Evolutionary conservation across 768 basidiomycete species (phyloP), one percentile per base, ranked within the genome.

Genomic region (Psilocybe subaeruginosa): DNA sequence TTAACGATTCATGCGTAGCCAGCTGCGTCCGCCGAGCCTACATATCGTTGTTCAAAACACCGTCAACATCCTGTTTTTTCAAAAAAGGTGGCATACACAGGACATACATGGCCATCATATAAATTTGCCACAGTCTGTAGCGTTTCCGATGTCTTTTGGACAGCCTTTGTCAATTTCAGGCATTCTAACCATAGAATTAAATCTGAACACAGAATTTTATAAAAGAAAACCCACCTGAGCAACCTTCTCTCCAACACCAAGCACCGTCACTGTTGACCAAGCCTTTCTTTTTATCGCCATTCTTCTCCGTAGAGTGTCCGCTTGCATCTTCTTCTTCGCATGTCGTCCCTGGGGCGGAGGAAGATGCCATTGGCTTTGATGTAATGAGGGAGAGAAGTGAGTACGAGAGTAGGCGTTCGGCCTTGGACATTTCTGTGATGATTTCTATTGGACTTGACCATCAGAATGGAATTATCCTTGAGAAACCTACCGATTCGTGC

Each of bases 161-260:
- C 77, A 0, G 87, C 90, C 67, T 90, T 93, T 1, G 90, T 92
- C 52, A 93, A 75, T 57, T 82, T 82, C n/a, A 94, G 74, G 70
- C 93, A 95, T 39, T 87, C 92, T 91, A 16, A 23, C 14, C 19
- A 14, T 43, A n/a, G 30, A 51, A 19, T 16, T 3, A 6, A 55
- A 37, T 33, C 8, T 14, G 30, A 48, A 47, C 17, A 47, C 16
- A 43, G 14, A 23, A 23, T 17, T 5, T 33, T 53, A n/a, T 17
- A 37, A 30, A 35, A 49, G 33, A 53, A 16, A 37, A 53, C 76
- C 12, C 66, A 91, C 91, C 87, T 70, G 82, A 73, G 70, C 93
- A 94, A 2, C 80, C 81, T 56, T 95, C 91, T 27, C 87, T 81
- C 92, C 93, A 96, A 71, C 92, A 93, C 91, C 93, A 92, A 3